Base-by-base conservation (phyloP, 169 alveolate genomes). In the Theileria luwenshuni region DNA sequence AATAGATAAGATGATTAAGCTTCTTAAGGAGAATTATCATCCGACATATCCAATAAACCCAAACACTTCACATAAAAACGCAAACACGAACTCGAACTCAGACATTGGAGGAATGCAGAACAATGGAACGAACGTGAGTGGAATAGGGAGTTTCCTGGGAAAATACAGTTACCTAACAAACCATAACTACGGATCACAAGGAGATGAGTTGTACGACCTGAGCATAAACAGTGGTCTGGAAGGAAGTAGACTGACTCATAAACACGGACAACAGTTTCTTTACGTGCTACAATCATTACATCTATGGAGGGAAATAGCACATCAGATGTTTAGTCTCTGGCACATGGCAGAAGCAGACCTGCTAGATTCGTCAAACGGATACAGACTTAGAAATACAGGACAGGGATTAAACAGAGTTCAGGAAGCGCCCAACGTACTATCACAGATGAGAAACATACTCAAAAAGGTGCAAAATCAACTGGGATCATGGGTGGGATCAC, bases 401-500 rank as follows among this genome's bases (percentile, higher is more conserved):
- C 97, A 94, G 75, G 97, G 98, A 15, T 85, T 94, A 41, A 90
- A 94, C 76, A 64, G 95, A 6, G 84, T 90, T 61, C 94, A 90
- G 61, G 89, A 86, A 52, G 90, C 91, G 21, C 95, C 84, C 30
- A 62, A 81, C 28, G 94, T 92, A 15, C 61, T 85, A 15, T 84
- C 61, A 51, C 94, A 83, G 23, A 92, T 92, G 96, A 67, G 90
- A 43, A 83, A 84, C 69, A 94, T 94, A 17, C 72, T 94, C 25
- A 85, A 85, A 56, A 63, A 86, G 33, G 96, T 93, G 54, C 97
- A 93, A 71, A 69, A 76, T 27, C 69, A 89, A 59, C 69, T 90
- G 23, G 94, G 95, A 8, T 84, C 92, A 23, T 95, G 98, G 98
- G 94, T 94, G 23, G 98, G 98, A 3, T 95, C 98, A 12, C 83